A percentile compares a stretch with the other conserved stretches of the same genome.
These are phyloP conservation scores for Capsicum chinense DNA, from an alignment of 257 asterid species.

Conservation along the genomic window DNA sequence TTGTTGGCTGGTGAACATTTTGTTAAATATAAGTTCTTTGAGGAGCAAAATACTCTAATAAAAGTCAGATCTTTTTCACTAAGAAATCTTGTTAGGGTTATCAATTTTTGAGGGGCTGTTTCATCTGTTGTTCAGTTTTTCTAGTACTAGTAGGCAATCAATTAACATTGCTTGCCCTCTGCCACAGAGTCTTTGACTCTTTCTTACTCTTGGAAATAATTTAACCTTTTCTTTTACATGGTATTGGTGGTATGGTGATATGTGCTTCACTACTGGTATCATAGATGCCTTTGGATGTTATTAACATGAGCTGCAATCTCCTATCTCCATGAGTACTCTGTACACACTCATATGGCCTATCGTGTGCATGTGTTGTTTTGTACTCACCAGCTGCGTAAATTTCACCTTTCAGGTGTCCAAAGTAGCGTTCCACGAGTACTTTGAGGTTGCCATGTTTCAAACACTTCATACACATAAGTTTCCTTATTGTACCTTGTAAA, in stretches of 20 bases:
- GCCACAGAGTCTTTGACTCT: not conserved
- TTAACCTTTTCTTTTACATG: slow-evolving; percentile 3
- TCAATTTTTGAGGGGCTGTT: not conserved
- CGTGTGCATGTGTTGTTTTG: not conserved
- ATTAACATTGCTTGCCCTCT: not conserved
- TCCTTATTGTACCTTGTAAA: slow-evolving; percentile 15
- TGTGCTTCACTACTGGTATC: not conserved
- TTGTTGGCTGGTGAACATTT: slow-evolving; percentile 25
- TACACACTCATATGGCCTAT: slow-evolving; percentile 7
- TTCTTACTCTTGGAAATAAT: not conserved
- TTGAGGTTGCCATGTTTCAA: not conserved
- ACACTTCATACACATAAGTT: not conserved
- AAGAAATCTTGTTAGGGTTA: slow-evolving; percentile 19
- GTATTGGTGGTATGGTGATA: slow-evolving; percentile 13
- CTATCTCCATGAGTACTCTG: slow-evolving; percentile 15
- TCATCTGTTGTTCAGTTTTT: slow-evolving; percentile 11
- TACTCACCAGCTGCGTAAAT: not conserved
- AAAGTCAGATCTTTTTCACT: slow-evolving; percentile 4
- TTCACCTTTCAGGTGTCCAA: not conserved
- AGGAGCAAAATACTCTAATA: slow-evolving; percentile 13
- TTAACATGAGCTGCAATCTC: slow-evolving; percentile 7
- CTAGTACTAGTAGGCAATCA: not conserved
- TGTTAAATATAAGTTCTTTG: slow-evolving; percentile 8
- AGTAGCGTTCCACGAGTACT: slow-evolving; percentile 18
- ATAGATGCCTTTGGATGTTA: slow-evolving; percentile 19